Percentiles rank a stretch among this genome's conserved stretches.
Evolutionary conservation across 2,329 filamentous ascomycete species (phyloP).

Genomic region (Diaporthe capsici): DNA sequence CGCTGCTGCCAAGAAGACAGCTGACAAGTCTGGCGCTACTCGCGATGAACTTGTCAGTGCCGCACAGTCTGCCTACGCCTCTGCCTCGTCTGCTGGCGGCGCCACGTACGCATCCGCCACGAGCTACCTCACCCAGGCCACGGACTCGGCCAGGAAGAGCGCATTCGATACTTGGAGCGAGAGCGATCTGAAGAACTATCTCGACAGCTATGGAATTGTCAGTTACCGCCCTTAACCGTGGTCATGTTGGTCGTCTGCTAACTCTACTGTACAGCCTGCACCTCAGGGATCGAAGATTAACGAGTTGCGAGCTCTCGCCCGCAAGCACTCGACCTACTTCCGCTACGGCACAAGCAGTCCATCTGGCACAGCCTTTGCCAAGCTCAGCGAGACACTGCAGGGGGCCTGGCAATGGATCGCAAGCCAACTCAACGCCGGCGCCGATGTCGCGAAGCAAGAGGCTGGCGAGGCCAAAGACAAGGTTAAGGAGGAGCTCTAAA

Average conservation of each 20-base stretch:
- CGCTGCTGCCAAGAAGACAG: conserved; percentile 69
- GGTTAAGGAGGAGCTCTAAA: conserved; percentile 65
- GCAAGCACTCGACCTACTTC: conserved; percentile 83
- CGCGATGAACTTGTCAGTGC: conserved; percentile 81
- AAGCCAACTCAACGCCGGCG: conserved; percentile 63
- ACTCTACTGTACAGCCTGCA: conserved; percentile 55
- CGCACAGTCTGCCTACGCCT: conserved; percentile 72
- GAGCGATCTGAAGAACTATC: conserved; percentile 81
- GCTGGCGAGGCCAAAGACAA: conserved; percentile 56
- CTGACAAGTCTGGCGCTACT: conserved; percentile 73
- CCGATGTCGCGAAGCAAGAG: conserved; percentile 64
- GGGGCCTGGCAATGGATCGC: conserved; percentile 66
- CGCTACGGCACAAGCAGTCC: conserved; percentile 80
- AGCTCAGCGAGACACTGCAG: conserved; percentile 66
- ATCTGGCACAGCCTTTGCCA: conserved; percentile 75
- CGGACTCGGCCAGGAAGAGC: conserved; percentile 73
- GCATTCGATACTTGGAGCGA: conserved; percentile 82
- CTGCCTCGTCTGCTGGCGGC: conserved; percentile 72
- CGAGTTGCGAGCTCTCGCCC: conserved; percentile 78
- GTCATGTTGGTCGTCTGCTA: conserved; percentile 36
- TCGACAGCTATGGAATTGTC: conserved; percentile 82
- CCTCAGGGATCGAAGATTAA: conserved; percentile 79
- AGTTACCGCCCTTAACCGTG: conserved; percentile 45
- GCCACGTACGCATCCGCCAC: conserved; percentile 76
- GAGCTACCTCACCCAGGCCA: conserved; percentile 77